These are phyloP conservation scores for Kwoniella dejecticola DNA, from an alignment of 768 basidiomycete species.

Conservation along the genomic window DNA sequence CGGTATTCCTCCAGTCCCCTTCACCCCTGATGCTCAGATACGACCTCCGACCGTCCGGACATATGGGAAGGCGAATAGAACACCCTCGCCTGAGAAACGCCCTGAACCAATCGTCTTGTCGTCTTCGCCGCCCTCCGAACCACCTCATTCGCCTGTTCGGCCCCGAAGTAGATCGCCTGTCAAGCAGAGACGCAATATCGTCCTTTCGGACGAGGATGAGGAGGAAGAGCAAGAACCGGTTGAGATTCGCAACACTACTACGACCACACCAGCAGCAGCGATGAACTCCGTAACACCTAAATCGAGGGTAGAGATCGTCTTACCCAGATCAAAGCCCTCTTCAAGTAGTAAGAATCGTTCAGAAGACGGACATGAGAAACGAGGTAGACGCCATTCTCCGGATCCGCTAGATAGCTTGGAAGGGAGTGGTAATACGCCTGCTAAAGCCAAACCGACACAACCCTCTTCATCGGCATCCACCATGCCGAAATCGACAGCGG, in stretches of 20 bases:
- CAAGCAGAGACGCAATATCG: constrained; percentile 2
- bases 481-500: not conserved
- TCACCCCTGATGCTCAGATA: constrained; percentile 8
- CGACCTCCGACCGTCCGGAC: not conserved
- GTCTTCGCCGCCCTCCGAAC: constrained; percentile 8
- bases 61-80: constrained; percentile 14
- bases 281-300: too few relatives aligned
- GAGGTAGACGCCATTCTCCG: constrained; percentile 8
- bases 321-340: constrained; percentile 11
- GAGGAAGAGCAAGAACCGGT: constrained; percentile 18
- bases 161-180: not conserved
- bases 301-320: constrained; percentile 16
- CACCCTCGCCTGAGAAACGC: constrained; percentile 1
- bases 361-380: not conserved
- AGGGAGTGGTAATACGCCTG: not conserved
- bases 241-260: constrained; percentile 4
- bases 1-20: constrained; percentile 1
- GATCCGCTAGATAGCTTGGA: constrained; percentile 14
- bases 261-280: not conserved
- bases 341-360: constrained; percentile 1
- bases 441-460: not conserved
- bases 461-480: constrained; percentile 13
- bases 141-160: not conserved
- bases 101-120: not conserved
- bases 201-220: constrained; percentile 9